A percentile compares a stretch with the other conserved stretches of the same genome.
phyloP scores from a whole-genome alignment of 306 rosid species.

The Citrullus amarus region DNA sequence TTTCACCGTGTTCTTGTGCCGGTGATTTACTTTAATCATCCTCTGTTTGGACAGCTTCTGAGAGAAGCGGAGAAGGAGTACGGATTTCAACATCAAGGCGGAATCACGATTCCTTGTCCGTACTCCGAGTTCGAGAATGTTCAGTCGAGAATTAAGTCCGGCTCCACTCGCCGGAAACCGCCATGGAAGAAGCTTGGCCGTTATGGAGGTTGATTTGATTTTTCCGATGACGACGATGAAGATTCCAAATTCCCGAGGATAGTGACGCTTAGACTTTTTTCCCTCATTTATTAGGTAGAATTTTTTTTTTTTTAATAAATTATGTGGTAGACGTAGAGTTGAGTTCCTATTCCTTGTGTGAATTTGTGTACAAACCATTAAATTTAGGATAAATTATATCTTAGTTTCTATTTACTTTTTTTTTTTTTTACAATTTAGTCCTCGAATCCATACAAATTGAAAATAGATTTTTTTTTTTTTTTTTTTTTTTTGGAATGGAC shows the following conservation, averaged over 20 bases:
- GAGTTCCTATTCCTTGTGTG: background rate
- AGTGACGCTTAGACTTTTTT: background rate
- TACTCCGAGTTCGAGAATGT: constrained; percentile 60
- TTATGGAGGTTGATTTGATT: constrained; percentile 5
- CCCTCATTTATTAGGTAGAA: background rate
- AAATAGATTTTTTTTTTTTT: too few relatives aligned
- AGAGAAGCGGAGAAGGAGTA: constrained; percentile 63
- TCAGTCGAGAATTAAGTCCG: constrained; percentile 54
- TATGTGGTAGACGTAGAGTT: background rate
- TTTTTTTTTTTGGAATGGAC: too few relatives aligned
- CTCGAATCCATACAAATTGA: too few relatives aligned
- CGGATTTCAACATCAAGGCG: constrained; percentile 72
- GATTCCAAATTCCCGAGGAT: constrained; percentile 4
- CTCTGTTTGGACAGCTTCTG: constrained; percentile 57
- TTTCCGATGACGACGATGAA: constrained; percentile 14
- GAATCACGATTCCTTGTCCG: constrained; percentile 77
- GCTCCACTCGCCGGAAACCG: constrained; percentile 27
- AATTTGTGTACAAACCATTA: background rate
- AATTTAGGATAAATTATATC: background rate
- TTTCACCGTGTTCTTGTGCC: constrained; percentile 74
- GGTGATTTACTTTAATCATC: constrained; percentile 81
- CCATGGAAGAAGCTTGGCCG: constrained; percentile 29
- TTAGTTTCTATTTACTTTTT: background rate
- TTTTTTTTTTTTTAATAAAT: background rate
- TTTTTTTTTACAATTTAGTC: too few relatives aligned